Evolutionary conservation across 371 early-diverging fungal species (phyloP).

Genomic region (Mucor irregularis): DNA sequence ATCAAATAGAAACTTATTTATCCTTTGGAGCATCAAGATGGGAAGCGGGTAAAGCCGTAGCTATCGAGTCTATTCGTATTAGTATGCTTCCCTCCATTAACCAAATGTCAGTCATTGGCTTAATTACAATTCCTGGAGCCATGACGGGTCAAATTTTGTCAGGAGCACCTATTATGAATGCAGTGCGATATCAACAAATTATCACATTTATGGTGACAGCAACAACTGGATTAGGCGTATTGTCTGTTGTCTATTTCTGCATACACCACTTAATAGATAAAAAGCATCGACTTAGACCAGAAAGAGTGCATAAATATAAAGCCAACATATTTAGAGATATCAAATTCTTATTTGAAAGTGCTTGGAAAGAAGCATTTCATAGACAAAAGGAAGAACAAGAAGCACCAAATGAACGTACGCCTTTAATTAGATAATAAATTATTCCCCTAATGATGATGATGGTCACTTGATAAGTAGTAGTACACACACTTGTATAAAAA

Average conservation of each 20-base stretch:
- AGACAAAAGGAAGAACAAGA: background rate
- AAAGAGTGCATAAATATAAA: constrained; percentile 41
- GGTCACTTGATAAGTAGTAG: background rate
- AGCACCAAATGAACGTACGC: background rate
- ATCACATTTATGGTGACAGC: constrained; percentile 85
- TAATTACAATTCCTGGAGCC: constrained; percentile 89
- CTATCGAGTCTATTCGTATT: constrained; percentile 68
- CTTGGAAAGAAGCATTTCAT: constrained; percentile 4
- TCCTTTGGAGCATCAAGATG: constrained; percentile 84
- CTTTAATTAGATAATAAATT: background rate
- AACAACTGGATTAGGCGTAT: constrained; percentile 64
- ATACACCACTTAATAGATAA: constrained; percentile 63
- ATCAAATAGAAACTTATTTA: constrained; percentile 74
- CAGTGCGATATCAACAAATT: constrained; percentile 80
- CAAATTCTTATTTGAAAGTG: constrained; percentile 4
- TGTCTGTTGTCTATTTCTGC: constrained; percentile 62
- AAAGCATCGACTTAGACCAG: constrained; percentile 56
- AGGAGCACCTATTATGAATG: constrained; percentile 79
- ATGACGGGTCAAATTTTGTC: constrained; percentile 92
- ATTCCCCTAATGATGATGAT: background rate
- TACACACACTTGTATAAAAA: background rate
- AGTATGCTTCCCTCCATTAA: constrained; percentile 86
- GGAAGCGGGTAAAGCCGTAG: constrained; percentile 80
- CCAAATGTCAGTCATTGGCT: constrained; percentile 82
- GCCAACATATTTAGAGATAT: constrained; percentile 25